A percentile compares a stretch with the other conserved stretches of the same genome.
phyloP scores from a whole-genome alignment of 2,329 filamentous ascomycete genomes.

The Phialemonium atrogriseum region DNA sequence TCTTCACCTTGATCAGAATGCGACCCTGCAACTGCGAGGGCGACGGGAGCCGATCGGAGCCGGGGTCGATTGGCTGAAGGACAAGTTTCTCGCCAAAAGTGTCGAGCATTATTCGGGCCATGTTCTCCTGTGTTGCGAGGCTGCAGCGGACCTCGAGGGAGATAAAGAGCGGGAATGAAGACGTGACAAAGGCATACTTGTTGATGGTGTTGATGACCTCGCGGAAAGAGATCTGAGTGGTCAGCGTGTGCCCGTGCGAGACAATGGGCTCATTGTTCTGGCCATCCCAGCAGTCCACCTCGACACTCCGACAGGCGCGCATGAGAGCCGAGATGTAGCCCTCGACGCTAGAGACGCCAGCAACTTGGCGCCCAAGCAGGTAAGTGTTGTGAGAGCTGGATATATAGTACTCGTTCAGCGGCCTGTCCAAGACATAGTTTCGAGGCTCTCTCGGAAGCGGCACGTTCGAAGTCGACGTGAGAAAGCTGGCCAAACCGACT shows the following conservation, averaged over 20 bases:
- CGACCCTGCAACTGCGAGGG: constrained; percentile 77
- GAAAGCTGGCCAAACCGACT: constrained; percentile 67
- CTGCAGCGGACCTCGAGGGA: constrained; percentile 95
- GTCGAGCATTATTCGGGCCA: constrained; percentile 84
- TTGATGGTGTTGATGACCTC: constrained; percentile 91
- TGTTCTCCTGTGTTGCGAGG: constrained; percentile 69
- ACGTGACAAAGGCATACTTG: constrained; percentile 85
- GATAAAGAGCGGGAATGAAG: constrained; percentile 84
- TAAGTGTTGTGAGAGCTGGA: constrained; percentile 99
- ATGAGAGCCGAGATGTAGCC: constrained; percentile 86
- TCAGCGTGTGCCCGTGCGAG: constrained; percentile 83
- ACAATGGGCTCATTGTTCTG: constrained; percentile 80
- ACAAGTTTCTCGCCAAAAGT: constrained; percentile 76
- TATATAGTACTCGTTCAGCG: constrained; percentile 94
- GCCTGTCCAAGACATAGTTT: constrained; percentile 63
- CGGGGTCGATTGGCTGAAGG: constrained; percentile 62
- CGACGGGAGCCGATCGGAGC: constrained; percentile 64
- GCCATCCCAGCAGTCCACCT: constrained; percentile 98
- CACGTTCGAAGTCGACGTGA: constrained; percentile 67
- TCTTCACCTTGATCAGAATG: constrained; percentile 93
- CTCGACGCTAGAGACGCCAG: constrained; percentile 84
- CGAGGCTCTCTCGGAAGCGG: constrained; percentile 54
- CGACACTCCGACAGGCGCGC: constrained; percentile 86
- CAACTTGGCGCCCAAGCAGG: constrained; percentile 81
- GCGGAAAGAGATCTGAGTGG: constrained; percentile 78